These are phyloP conservation scores for Cyclotella atomus DNA, from an alignment of 108 stramenopile species.

Conservation along the genomic window DNA sequence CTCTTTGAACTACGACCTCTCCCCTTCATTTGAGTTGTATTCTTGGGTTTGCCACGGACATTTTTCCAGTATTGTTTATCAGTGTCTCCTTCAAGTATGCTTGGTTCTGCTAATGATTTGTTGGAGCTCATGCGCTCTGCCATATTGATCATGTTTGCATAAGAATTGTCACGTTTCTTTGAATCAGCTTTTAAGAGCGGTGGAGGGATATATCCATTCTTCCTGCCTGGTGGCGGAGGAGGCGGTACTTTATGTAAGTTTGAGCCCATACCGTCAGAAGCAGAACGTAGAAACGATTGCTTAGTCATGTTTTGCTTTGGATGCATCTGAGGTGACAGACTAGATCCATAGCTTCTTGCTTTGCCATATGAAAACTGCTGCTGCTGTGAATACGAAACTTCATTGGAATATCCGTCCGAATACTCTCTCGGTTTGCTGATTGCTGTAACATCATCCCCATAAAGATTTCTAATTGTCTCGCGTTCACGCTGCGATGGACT, in stretches of 20 bases:
- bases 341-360: not conserved
- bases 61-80: not conserved
- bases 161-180: not conserved
- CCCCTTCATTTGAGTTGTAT: not conserved
- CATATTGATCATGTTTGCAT: not conserved
- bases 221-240: not conserved
- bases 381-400: not conserved
- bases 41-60: not conserved
- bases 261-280: not conserved
- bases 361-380: not conserved
- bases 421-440: not conserved
- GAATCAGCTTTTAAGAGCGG: not conserved
- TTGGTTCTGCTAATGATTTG: constrained; percentile 5
- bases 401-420: not conserved
- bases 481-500: not conserved
- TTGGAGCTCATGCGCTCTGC: constrained; percentile 2
- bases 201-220: not conserved
- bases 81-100: not conserved
- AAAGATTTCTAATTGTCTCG: too few species aligned
- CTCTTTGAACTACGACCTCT: not conserved
- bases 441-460: too few species aligned
- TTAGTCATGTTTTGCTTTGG: not conserved
- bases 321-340: not conserved
- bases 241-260: not conserved
- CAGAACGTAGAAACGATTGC: not conserved